These are phyloP conservation scores for Pythium sukuiense DNA, from an alignment of 352 stramenopile genomes.

Conservation along the genomic window DNA sequence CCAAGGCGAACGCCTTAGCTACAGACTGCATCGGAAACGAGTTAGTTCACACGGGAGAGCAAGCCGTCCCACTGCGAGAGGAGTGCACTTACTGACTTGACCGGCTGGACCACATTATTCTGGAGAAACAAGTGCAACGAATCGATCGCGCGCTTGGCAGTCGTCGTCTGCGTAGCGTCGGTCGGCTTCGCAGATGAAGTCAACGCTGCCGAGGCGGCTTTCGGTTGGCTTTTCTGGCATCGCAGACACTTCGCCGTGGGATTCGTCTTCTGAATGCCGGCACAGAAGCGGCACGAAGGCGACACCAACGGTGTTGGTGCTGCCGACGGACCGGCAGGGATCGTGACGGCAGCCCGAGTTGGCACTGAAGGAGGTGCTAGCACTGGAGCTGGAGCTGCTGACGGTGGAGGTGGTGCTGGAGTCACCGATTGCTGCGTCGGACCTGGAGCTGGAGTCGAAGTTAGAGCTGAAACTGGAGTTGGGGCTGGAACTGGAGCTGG, in stretches of 20 bases:
- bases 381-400: neutral
- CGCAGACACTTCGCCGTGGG: conserved; percentile 10
- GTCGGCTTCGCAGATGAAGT: neutral
- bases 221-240: conserved; percentile 3
- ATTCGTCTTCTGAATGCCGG: conserved; percentile 9
- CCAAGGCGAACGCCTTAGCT: neutral
- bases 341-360: neutral
- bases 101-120: neutral
- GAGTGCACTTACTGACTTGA: neutral
- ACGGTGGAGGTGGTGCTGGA: neutral
- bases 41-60: neutral
- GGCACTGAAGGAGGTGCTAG: neutral
- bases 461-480: neutral
- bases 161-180: neutral
- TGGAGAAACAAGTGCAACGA: neutral
- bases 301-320: neutral
- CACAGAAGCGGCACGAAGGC: conserved; percentile 19
- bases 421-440: no score
- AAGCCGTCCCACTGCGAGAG: neutral
- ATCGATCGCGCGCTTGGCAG: neutral
- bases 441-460: neutral
- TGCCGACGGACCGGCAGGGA: neutral
- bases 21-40: neutral
- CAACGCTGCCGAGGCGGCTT: neutral
- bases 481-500: neutral